These are phyloP conservation scores for Paxillus rubicundulus DNA, from an alignment of 768 basidiomycete species.

Conservation along the genomic window DNA sequence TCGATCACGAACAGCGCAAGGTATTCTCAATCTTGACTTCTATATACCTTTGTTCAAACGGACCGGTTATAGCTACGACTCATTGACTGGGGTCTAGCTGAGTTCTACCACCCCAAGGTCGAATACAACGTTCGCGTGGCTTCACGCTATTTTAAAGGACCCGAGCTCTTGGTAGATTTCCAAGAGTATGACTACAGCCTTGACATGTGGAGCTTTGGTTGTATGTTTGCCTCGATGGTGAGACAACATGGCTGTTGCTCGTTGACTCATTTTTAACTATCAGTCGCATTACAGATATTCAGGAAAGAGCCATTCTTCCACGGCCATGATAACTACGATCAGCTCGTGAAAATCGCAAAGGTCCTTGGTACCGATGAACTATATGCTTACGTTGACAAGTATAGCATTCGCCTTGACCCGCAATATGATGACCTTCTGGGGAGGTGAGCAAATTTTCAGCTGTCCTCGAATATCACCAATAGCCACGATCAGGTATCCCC, in stretches of 20 bases:
- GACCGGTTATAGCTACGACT: constrained; percentile 66
- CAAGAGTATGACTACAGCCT: constrained; percentile 98
- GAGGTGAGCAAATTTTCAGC: constrained; percentile 44
- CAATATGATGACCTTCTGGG: constrained; percentile 94
- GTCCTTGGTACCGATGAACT: constrained; percentile 96
- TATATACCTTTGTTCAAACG: constrained; percentile 12
- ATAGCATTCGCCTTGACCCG: constrained; percentile 92
- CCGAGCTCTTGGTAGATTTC: constrained; percentile 94
- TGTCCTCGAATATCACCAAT: constrained; percentile 9
- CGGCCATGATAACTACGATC: constrained; percentile 98
- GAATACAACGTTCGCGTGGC: constrained; percentile 99
- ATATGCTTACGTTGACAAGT: constrained; percentile 90
- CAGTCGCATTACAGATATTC: constrained; percentile 69
- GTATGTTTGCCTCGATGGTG: constrained; percentile 99
- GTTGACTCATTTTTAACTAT: not conserved
- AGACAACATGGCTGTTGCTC: constrained; percentile 16
- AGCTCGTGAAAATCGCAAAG: constrained; percentile 96
- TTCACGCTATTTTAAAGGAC: constrained; percentile 97
- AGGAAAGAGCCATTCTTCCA: constrained; percentile 99
- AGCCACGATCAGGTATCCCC: constrained; percentile 61
- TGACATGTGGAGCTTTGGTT: constrained; percentile 99
- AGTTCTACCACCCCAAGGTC: constrained; percentile 97
- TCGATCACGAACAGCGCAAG: constrained; percentile 95
- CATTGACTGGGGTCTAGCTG: constrained; percentile 98
- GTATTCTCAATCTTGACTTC: constrained; percentile 39